These are phyloP conservation scores for Cytospora paraplurivora DNA, from an alignment of 2,329 filamentous ascomycete species.

Conservation along the genomic window DNA sequence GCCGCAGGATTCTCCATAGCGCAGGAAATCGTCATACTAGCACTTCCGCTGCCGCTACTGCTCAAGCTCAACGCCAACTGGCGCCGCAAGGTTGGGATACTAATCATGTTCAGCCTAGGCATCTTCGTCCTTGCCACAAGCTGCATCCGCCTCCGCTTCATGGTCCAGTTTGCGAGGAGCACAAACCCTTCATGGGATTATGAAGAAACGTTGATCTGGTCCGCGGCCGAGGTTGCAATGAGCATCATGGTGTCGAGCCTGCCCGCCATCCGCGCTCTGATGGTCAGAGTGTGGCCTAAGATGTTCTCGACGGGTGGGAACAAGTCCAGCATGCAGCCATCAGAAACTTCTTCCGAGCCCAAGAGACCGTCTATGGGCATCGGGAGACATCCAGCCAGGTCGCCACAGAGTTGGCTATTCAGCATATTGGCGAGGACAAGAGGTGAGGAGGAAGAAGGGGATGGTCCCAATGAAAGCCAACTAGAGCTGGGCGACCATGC, in stretches of 20 bases:
- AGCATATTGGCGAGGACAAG: background rate
- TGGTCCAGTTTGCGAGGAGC: slow-evolving; percentile 38
- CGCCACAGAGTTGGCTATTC: background rate
- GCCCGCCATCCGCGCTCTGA: slow-evolving; percentile 41
- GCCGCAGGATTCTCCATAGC: slow-evolving; percentile 38
- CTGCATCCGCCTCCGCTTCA: slow-evolving; percentile 40
- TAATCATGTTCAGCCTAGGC: slow-evolving; percentile 43
- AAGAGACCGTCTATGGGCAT: background rate
- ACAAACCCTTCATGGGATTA: slow-evolving; percentile 46
- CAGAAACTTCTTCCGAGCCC: background rate
- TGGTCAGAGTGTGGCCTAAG: slow-evolving; percentile 26
- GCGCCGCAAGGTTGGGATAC: slow-evolving; percentile 34
- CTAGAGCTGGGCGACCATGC: slow-evolving; percentile 37
- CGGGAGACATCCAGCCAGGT: no score
- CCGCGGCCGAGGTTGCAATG: slow-evolving; percentile 44
- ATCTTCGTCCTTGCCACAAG: slow-evolving; percentile 41
- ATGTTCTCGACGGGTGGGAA: slow-evolving; percentile 17
- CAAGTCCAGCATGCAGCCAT: slow-evolving; percentile 3
- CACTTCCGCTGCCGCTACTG: slow-evolving; percentile 39
- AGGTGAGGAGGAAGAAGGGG: background rate
- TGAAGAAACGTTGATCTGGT: slow-evolving; percentile 45
- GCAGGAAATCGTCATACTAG: slow-evolving; percentile 40
- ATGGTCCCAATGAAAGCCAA: slow-evolving; percentile 32
- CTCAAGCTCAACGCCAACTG: slow-evolving; percentile 34
- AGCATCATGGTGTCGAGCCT: slow-evolving; percentile 45